phyloP scores from a whole-genome alignment of 352 stramenopile genomes.

The Phytophthora agathidicida region DNA sequence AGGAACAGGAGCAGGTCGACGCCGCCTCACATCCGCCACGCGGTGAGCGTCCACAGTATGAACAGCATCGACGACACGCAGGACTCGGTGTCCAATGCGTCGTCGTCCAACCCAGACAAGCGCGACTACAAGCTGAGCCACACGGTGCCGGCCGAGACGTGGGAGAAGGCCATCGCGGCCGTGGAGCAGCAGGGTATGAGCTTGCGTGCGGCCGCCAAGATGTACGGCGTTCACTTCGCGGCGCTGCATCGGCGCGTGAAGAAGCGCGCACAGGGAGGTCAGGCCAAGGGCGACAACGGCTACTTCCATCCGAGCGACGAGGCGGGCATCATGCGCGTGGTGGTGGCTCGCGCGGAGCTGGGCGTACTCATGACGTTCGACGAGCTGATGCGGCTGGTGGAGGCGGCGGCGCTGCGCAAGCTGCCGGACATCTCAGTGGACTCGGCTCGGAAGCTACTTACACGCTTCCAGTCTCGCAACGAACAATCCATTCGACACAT shows the following conservation, averaged over 20 bases:
- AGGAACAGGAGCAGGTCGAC: no score
- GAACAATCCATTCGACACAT: constrained; percentile 58
- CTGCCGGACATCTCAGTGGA: constrained; percentile 66
- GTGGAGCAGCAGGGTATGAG: constrained; percentile 68
- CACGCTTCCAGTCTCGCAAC: constrained; percentile 57
- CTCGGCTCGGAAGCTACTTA: constrained; percentile 50
- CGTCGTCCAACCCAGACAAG: constrained; percentile 30
- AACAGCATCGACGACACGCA: constrained; percentile 20
- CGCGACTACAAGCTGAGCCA: constrained; percentile 56
- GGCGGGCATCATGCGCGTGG: constrained; percentile 58
- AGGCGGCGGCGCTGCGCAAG: constrained; percentile 58
- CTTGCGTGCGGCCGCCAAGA: constrained; percentile 48
- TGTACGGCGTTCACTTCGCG: constrained; percentile 65
- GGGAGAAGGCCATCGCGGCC: constrained; percentile 62
- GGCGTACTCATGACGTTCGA: constrained; percentile 75
- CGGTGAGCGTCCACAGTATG: background rate
- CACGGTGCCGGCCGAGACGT: constrained; percentile 60
- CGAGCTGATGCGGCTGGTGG: constrained; percentile 63
- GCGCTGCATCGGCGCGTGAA: constrained; percentile 62
- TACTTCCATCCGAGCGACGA: constrained; percentile 67
- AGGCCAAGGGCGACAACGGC: constrained; percentile 11
- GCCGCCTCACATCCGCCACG: background rate
- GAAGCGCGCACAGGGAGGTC: constrained; percentile 46
- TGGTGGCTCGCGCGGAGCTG: constrained; percentile 59
- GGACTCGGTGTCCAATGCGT: constrained; percentile 19